Evolutionary conservation across 2,329 filamentous ascomycete genomes (phyloP), one percentile per base, ranked within the genome.

Genomic region (Ophiostoma sp.): DNA sequence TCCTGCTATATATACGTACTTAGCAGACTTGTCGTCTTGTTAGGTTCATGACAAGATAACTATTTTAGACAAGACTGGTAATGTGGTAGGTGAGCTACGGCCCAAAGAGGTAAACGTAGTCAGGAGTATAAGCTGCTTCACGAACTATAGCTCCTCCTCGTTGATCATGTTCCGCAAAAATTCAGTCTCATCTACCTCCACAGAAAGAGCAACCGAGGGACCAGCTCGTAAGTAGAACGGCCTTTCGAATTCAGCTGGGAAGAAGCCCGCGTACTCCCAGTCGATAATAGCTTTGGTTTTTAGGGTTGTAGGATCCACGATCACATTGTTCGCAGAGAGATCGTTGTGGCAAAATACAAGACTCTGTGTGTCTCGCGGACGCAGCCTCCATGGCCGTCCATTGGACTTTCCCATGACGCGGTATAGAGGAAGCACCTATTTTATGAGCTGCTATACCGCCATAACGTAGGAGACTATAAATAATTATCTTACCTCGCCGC

Each of bases 241-340:
- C 47, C 67, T 69, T 67, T 77, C 75, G 67, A 77, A 77, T 65
- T 73, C 69, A 2, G 63, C 42, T 2, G 75, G 74, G 49, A 70
- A 75, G 68, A 75, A 75, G 6, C 74, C 74, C 12, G 67, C 72
- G 66, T 73, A 74, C 67, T 76, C 74, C 74, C 74, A 74, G 69
- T 75, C 74, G 60, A 76, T 70, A 52, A 74, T 73, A 40, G 71
- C 73, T 8, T 69, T 71, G 49, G 75, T 74, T 60, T 70, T 72
- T 36, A 74, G 67, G n/a, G 72, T 74, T 3, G 60, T 66, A 9
- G 73, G 72, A 68, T 75, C 68, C 60, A 76, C 73, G 16, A 74
- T 71, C 45, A 75, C 66, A 58, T 75, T 74, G 64, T 72, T 68
- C 47, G 71, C 69, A n/a, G 70, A 18, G 68, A 73, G 70, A 66